These are phyloP conservation scores for Kazachstania kunashirensis DNA, from an alignment of 805 yeast genomes.

Conservation along the genomic window DNA sequence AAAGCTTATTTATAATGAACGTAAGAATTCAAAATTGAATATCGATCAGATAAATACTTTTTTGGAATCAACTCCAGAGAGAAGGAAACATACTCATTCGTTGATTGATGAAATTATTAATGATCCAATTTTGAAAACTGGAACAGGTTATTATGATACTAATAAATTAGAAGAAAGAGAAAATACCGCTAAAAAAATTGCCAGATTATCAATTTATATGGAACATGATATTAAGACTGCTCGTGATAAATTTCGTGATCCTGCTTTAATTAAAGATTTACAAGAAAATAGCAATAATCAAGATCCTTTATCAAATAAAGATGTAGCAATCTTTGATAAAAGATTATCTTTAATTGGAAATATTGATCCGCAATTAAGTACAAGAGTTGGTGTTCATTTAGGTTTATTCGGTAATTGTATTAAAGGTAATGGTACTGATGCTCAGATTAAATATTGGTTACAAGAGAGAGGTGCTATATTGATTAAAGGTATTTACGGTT, in stretches of 20 bases:
- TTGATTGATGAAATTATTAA: conserved; percentile 51
- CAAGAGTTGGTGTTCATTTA: conserved; percentile 80
- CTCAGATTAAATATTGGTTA: conserved; percentile 80
- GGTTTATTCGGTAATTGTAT: conserved; percentile 77
- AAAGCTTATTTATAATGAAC: conserved; percentile 33
- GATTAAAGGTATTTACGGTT: conserved; percentile 63
- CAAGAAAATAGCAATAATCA: conserved; percentile 13
- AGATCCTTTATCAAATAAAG: conserved; percentile 17
- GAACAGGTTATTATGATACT: conserved; percentile 47
- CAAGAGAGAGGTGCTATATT: conserved; percentile 52
- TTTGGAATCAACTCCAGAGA: conserved; percentile 41
- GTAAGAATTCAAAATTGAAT: conserved; percentile 36
- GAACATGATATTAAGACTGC: conserved; percentile 33
- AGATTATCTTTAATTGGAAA: conserved; percentile 50
- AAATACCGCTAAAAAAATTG: conserved; percentile 50
- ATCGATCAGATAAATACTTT: conserved; percentile 43
- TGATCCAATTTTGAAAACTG: conserved; percentile 55
- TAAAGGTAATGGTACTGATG: conserved; percentile 79
- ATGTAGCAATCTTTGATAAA: conserved; percentile 38
- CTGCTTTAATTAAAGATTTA: conserved; percentile 20
- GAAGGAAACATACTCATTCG: conserved; percentile 38
- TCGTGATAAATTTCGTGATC: conserved; percentile 14
- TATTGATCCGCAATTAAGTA: conserved; percentile 70
- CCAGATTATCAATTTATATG: conserved; percentile 50
- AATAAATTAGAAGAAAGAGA: conserved; percentile 50